Evolutionary conservation across 257 asterid species (phyloP).

Genomic region (Scutellaria minor): DNA sequence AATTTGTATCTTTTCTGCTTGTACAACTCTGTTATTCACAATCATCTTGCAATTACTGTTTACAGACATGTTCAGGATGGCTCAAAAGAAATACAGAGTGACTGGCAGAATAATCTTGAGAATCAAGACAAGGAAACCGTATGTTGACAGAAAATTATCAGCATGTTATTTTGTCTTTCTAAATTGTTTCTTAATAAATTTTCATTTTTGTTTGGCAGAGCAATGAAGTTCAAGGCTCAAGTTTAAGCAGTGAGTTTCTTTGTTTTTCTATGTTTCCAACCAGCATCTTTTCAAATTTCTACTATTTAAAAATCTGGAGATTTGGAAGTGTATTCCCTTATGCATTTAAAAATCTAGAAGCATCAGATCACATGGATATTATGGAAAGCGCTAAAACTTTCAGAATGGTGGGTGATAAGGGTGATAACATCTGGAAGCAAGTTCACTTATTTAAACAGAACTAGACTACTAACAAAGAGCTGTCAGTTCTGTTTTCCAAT

Average conservation of each 20-base stretch:
- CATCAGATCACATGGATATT: slow-evolving; percentile 8
- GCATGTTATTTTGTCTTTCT: slow-evolving; percentile 9
- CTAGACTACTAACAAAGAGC: neutral
- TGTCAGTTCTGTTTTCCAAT: neutral
- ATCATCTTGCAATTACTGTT: slow-evolving; percentile 34
- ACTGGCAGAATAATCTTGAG: slow-evolving; percentile 34
- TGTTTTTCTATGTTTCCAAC: slow-evolving; percentile 16
- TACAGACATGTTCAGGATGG: slow-evolving; percentile 53
- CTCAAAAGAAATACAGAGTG: slow-evolving; percentile 42
- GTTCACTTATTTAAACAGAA: neutral
- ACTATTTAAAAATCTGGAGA: neutral
- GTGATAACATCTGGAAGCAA: neutral
- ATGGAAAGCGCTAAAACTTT: neutral
- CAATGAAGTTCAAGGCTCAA: slow-evolving; percentile 50
- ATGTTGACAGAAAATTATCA: slow-evolving; percentile 38
- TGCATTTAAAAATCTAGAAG: neutral
- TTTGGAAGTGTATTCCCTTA: neutral
- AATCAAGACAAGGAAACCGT: slow-evolving; percentile 48
- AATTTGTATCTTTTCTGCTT: neutral
- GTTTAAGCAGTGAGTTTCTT: slow-evolving; percentile 56
- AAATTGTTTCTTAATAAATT: slow-evolving; percentile 19
- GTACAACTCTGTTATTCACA: slow-evolving; percentile 2
- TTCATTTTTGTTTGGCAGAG: slow-evolving; percentile 49
- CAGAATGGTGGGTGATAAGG: no score
- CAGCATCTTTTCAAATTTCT: slow-evolving; percentile 1